Evolutionary conservation across 164 flowering plant species (phyloP), one percentile per base, ranked within the genome.

Genomic region (Vitis rupestris): DNA sequence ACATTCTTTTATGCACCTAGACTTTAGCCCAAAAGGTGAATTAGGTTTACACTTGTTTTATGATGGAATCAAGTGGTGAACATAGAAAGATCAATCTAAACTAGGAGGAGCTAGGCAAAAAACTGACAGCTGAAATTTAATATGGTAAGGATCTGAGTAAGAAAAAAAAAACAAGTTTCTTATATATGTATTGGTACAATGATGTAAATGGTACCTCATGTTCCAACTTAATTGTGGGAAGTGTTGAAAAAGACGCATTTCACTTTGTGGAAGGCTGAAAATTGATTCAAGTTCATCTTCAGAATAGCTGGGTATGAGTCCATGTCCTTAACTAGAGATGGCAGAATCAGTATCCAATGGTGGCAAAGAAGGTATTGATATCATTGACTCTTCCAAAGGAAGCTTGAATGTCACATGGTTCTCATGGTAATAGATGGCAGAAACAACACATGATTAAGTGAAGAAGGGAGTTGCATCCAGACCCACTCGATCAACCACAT

Each of bases 381-480:
- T 58, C 1, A 8, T 3, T 0, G 44, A 8, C 13, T 17, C 65
- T 14, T 66, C 63, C 9, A 60, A 11, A 8, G 82, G 84, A 9
- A 54, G 7, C 37, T 52, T 57, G 1, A 74, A 0, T 0, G 10
- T 1, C 11, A 76, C 83, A 4, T 59, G 70, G 17, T 63, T 37
- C 0, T 67, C 69, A 57, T 73, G 70, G 67, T 76, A 81, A 59
- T 75, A 82, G 0, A 83, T 61, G 14, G 63, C 63, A 66, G 50
- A 55, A 13, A 84, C 82, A 3, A 68, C 66, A 51, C 82, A 75
- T 0, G 87, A 51, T 29, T 86, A 85, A 30, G 95, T 84, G 74
- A 78, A 84, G 61, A 88, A 83, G 0, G 86, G 10, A 8, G 83
- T 88, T 1, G 74, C 83, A 8, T n/a, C 15, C 7, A 90, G 3